phyloP scores from a whole-genome alignment of 2,329 filamentous ascomycete genomes.

The Penicillium sp. region DNA sequence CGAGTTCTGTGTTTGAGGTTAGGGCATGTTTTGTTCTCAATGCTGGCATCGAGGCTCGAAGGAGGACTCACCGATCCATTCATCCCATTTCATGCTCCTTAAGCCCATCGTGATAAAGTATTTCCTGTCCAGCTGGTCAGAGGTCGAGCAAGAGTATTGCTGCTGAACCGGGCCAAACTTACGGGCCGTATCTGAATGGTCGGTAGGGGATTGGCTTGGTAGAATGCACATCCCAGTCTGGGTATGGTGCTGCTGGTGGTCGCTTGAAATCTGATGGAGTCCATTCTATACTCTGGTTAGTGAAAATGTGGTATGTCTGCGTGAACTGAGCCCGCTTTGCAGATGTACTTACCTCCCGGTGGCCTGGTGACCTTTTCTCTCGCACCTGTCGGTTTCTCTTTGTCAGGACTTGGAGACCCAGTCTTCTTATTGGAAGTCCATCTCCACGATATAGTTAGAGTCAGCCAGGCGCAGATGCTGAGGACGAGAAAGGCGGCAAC shows the following conservation, averaged over 20 bases:
- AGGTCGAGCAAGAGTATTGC: background rate
- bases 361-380: conserved; percentile 37
- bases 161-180: conserved; percentile 21
- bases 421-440: conserved; percentile 20
- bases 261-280: conserved; percentile 55
- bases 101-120: conserved; percentile 76
- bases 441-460: conserved; percentile 25
- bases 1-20: conserved; percentile 56
- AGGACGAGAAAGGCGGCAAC: conserved; percentile 13
- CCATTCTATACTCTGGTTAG: conserved; percentile 48
- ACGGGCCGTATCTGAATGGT: conserved; percentile 71
- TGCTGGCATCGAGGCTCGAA: background rate
- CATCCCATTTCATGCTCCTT: conserved; percentile 63
- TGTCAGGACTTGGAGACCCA: conserved; percentile 39
- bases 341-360: conserved; percentile 45
- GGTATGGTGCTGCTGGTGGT: conserved; percentile 59
- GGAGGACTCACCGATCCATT: conserved; percentile 60
- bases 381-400: conserved; percentile 43
- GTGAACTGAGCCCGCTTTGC: background rate
- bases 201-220: conserved; percentile 73
- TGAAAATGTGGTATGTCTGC: background rate
- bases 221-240: conserved; percentile 63
- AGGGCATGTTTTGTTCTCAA: background rate
- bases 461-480: conserved; percentile 32
- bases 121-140: conserved; percentile 39